A percentile compares a stretch with the other conserved stretches of the same genome.
Conservation (phyloP, 78 protist genomes). For the Tieghemostelium lacteum region DNA sequence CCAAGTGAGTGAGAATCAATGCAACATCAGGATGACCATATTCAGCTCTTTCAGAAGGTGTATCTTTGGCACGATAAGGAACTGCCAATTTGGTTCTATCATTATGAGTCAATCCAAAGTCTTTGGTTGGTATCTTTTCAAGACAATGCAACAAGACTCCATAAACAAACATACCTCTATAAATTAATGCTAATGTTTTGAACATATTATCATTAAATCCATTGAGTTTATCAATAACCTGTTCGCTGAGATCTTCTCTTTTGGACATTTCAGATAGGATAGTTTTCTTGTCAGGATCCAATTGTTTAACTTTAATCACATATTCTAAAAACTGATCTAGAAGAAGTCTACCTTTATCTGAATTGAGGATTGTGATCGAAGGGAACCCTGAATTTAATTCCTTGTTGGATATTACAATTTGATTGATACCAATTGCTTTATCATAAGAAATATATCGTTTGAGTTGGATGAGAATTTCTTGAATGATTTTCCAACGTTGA, state of each 20-base stretch:
- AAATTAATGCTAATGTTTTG: not conserved
- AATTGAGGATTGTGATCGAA: not conserved
- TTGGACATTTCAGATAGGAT: not conserved
- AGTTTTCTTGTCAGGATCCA: not conserved
- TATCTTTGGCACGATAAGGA: constrained; percentile 76
- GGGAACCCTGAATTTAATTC: not conserved
- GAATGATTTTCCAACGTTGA: not conserved
- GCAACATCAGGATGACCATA: constrained; percentile 88
- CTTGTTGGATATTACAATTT: not conserved
- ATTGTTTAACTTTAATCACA: too few relatives aligned
- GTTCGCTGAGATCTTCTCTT: not conserved
- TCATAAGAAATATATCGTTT: not conserved
- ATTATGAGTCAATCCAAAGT: not conserved
- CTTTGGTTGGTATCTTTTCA: not conserved
- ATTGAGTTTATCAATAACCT: not conserved
- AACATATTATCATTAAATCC: not conserved
- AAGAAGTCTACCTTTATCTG: not conserved
- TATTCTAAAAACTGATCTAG: not conserved
- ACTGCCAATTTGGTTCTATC: not conserved
- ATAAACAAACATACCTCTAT: not conserved
- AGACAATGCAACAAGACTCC: constrained; percentile 6
- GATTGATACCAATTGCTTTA: not conserved
- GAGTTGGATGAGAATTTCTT: not conserved
- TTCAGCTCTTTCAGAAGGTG: constrained; percentile 69
- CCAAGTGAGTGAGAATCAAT: constrained; percentile 69